phyloP scores from a whole-genome alignment of 345 rosid species.

The Euphorbia pulcherrima region DNA sequence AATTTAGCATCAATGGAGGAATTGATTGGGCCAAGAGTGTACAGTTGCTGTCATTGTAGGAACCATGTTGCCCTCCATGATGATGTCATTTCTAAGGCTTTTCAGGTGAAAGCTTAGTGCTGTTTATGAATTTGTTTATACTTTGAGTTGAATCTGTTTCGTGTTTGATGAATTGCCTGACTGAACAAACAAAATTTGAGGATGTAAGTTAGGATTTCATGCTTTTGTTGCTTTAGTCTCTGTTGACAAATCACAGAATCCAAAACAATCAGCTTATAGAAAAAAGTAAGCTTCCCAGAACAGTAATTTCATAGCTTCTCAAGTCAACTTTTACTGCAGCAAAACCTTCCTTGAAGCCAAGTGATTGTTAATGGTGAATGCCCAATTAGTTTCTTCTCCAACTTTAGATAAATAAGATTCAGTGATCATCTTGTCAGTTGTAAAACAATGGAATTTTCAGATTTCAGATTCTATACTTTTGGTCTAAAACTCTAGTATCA shows the following conservation, averaged over 20 bases:
- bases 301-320: no score
- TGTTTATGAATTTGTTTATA: conserved; percentile 7
- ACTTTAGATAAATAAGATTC: not conserved
- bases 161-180: not conserved
- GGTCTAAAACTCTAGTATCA: no score
- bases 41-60: conserved; percentile 57
- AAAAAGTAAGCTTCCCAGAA: no score
- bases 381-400: no score
- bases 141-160: conserved; percentile 1
- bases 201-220: not conserved
- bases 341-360: no score
- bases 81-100: conserved; percentile 54
- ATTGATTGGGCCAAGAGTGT: conserved; percentile 46
- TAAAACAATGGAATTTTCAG: no score
- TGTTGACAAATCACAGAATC: no score
- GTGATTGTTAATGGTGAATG: no score
- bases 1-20: conserved; percentile 16
- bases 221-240: not conserved
- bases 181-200: not conserved
- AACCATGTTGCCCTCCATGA: conserved; percentile 56
- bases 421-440: not conserved
- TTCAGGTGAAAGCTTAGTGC: conserved; percentile 38
- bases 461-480: no score
- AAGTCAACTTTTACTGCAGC: no score
- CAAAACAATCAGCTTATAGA: no score